Percentiles rank a stretch among this genome's conserved stretches.
These are phyloP conservation scores for Lepidium aucheri DNA, from an alignment of 345 rosid species.

Conservation along the genomic window DNA sequence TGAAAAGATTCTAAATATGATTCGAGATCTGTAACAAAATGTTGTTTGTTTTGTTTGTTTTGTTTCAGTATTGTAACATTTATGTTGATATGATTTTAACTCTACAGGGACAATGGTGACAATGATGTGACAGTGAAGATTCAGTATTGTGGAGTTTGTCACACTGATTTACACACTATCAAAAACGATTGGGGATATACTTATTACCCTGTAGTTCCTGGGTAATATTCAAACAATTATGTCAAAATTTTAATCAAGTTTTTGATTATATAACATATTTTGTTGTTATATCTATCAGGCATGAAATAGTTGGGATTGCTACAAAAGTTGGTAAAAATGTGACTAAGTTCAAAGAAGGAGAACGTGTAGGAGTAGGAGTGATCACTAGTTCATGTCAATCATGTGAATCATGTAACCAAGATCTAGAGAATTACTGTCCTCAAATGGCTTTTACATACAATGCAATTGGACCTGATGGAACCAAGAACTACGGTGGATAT, in stretches of 20 bases:
- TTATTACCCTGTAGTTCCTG: slow-evolving; percentile 68
- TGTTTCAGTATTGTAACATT: not conserved
- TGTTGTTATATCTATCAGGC: slow-evolving; percentile 34
- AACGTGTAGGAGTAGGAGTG: slow-evolving; percentile 76
- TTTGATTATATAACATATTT: not conserved
- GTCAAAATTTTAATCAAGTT: not conserved
- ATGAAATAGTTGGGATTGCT: slow-evolving; percentile 73
- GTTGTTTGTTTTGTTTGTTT: not conserved
- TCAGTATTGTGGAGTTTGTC: slow-evolving; percentile 81
- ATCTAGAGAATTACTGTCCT: slow-evolving; percentile 73
- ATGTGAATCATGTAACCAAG: slow-evolving; percentile 65
- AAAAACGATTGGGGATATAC: slow-evolving; percentile 75
- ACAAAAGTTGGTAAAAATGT: slow-evolving; percentile 60
- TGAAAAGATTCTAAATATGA: not conserved
- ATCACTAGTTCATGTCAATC: slow-evolving; percentile 61
- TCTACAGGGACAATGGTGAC: slow-evolving; percentile 61
- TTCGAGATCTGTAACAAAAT: not conserved
- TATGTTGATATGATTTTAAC: not conserved
- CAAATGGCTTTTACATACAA: slow-evolving; percentile 46
- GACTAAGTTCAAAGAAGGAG: slow-evolving; percentile 54
- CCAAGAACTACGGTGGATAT: slow-evolving; percentile 67
- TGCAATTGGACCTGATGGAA: slow-evolving; percentile 41
- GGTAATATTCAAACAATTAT: slow-evolving; percentile 34
- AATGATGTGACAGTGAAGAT: slow-evolving; percentile 78
- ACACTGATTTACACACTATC: slow-evolving; percentile 55